A percentile compares a stretch with the other conserved stretches of the same genome.
These are phyloP conservation scores for Infundibulicybe gibba DNA, from an alignment of 768 basidiomycete species.

Conservation along the genomic window DNA sequence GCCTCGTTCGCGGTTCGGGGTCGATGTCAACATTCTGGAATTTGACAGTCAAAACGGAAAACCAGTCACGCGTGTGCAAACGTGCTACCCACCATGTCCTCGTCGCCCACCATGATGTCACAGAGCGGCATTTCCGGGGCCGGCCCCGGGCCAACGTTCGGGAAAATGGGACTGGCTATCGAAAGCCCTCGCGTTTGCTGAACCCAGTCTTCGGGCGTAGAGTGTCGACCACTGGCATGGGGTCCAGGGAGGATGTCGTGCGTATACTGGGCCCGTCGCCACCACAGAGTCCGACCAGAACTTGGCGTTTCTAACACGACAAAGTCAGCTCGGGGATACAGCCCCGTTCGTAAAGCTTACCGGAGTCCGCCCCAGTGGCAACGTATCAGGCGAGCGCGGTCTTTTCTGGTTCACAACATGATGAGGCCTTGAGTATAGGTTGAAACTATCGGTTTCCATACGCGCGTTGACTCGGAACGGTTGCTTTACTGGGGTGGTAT, in stretches of 20 bases:
- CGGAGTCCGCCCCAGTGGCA: slow-evolving; percentile 45
- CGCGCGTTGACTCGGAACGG: no score
- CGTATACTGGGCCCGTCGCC: slow-evolving; percentile 11
- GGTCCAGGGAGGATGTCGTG: slow-evolving; percentile 7
- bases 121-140: background rate
- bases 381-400: slow-evolving; percentile 53
- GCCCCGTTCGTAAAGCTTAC: slow-evolving; percentile 29
- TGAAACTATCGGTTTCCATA: no score
- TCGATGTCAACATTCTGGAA: slow-evolving; percentile 25
- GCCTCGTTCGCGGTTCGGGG: background rate
- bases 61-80: background rate
- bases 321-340: background rate
- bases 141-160: slow-evolving; percentile 8
- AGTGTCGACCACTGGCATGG: slow-evolving; percentile 33
- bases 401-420: slow-evolving; percentile 33
- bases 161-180: slow-evolving; percentile 50
- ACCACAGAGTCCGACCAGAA: slow-evolving; percentile 27
- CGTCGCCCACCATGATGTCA: slow-evolving; percentile 26
- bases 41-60: background rate
- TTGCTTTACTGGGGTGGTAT: no score
- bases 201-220: slow-evolving; percentile 72
- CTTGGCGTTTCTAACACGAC: slow-evolving; percentile 56
- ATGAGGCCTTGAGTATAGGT: no score
- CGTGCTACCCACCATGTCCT: slow-evolving; percentile 47
- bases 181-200: slow-evolving; percentile 61